These are phyloP conservation scores for Choricystis sp. DNA, from an alignment of 139 green algal genomes.

Conservation along the genomic window DNA sequence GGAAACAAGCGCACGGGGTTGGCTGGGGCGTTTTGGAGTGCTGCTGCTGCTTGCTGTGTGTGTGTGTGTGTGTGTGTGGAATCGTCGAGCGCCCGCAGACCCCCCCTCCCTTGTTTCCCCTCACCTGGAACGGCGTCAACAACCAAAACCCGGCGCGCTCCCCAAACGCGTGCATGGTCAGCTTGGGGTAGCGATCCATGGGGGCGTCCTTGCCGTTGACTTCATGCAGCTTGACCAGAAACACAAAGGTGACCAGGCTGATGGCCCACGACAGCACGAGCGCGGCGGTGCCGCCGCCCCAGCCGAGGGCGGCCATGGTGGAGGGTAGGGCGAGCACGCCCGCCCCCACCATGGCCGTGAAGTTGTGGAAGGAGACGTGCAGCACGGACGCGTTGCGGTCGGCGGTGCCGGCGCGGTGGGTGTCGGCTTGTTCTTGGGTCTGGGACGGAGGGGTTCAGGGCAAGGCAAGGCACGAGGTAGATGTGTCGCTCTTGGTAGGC, in stretches of 20 bases:
- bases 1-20: no score
- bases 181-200: neutral
- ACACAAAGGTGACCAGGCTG: neutral
- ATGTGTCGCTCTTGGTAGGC: no score
- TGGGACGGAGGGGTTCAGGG: neutral
- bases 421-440: neutral
- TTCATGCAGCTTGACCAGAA: neutral
- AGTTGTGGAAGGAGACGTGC: neutral
- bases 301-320: neutral
- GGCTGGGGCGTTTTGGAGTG: no score
- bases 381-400: neutral
- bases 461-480: no score
- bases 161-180: neutral
- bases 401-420: neutral
- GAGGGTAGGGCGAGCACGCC: neutral
- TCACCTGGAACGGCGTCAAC: neutral
- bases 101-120: no score
- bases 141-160: neutral
- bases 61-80: no score
- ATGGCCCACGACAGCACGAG: neutral
- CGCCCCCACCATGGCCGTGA: neutral
- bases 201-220: no score
- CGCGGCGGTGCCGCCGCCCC: no score
- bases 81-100: no score
- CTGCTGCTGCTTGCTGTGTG: no score